Evolutionary conservation across 1,284 basidiomycete species (phyloP), one percentile per base, ranked within the genome.

Genomic region (Athelia psychrophila): DNA sequence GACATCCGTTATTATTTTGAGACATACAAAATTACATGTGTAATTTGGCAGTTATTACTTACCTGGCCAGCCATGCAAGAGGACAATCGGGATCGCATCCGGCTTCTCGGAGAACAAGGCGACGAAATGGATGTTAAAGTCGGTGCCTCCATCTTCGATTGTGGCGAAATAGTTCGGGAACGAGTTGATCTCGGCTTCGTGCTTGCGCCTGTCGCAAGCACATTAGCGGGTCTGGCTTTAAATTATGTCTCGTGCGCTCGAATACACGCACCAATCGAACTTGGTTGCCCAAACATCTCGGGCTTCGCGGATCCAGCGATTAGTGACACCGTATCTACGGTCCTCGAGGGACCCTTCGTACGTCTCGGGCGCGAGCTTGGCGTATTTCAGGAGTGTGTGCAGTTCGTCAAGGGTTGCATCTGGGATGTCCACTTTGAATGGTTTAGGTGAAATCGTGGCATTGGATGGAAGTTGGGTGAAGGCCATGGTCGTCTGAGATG

Each of bases 51-150:
- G n/a, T n/a, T 13, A 19, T 23, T 46, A 46, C 44, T 23, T 5
- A 46, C 44, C 44, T 16, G 54, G 54, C 48, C 54, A 55, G 5
- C 51, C 54, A 40, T 56, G 54, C 1, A 56, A 40, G 36, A 55
- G 20, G 3, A 56, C 4, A 18, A 56, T 20, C 18, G 54, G 54
- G 20, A 51, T 35, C 19, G 54, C 54, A 19, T 56, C 54, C 2
- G 18, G 20, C 19, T 49, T 55, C 20, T 53, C 47, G 30, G 47
- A 50, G 20, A 53, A 54, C n/a, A 54, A 25, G 32, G 44, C 52
- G 19, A 54, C 23, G 24, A 54, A 56, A 27, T 56, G 54, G 23
- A 56, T 49, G 12, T 40, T 23, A 38, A 24, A 49, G 3, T 40
- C 35, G 9, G 24, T 25, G 35, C 49, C 49, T 20, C 33, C 42